Conservation (phyloP, 805 yeast genomes). For the Candida hispaniensis region DNA sequence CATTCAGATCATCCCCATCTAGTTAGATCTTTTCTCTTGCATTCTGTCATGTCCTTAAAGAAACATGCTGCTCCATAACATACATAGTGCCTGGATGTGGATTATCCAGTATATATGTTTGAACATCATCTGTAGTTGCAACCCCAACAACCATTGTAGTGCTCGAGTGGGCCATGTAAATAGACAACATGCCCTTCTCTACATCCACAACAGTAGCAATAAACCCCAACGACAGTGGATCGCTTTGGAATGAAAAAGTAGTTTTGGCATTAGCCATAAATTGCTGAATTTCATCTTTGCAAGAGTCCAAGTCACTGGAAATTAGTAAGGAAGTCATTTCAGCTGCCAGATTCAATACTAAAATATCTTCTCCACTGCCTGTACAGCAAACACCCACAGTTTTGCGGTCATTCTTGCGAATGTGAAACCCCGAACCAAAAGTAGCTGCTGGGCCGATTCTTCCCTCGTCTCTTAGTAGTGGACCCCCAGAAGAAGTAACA, state of each 20-base stretch:
- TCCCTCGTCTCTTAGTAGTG: constrained; percentile 30
- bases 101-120: too few relatives aligned
- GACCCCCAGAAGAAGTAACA: constrained; percentile 34
- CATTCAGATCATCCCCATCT: too few relatives aligned
- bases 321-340: constrained; percentile 5
- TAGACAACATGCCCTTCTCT: too few relatives aligned
- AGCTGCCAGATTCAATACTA: constrained; percentile 25
- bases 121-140: too few relatives aligned
- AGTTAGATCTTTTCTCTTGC: too few relatives aligned
- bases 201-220: constrained; percentile 3
- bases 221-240: constrained; percentile 4
- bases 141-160: too few relatives aligned
- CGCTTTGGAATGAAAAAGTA: constrained; percentile 9
- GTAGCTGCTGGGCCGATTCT: constrained; percentile 36
- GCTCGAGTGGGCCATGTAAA: too few relatives aligned
- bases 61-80: too few relatives aligned
- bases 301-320: not conserved
- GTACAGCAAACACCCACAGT: constrained; percentile 26
- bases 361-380: constrained; percentile 36
- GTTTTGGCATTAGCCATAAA: constrained; percentile 1
- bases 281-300: not conserved
- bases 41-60: too few relatives aligned
- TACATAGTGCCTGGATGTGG: too few relatives aligned
- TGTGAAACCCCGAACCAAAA: constrained; percentile 31
- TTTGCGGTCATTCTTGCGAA: constrained; percentile 1